phyloP scores from a whole-genome alignment of 2,329 filamentous ascomycete species.

The Plenodomus tracheiphilus region DNA sequence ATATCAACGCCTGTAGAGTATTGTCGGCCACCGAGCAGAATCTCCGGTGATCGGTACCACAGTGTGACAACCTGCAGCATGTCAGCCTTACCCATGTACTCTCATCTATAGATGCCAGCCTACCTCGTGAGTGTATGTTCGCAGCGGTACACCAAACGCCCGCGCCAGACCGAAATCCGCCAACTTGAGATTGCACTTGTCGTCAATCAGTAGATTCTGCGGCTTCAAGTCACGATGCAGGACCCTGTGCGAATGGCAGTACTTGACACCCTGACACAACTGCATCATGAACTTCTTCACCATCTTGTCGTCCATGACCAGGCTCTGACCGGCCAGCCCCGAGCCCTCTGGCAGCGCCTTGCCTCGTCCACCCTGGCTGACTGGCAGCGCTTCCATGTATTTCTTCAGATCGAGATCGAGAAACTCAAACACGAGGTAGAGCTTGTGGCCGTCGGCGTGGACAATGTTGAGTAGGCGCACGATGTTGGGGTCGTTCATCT shows the following conservation, averaged over 20 bases:
- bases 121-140: constrained; percentile 90
- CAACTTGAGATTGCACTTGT: constrained; percentile 85
- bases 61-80: constrained; percentile 74
- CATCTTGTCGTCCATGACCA: constrained; percentile 77
- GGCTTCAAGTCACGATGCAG: constrained; percentile 89
- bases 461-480: constrained; percentile 89
- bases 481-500: constrained; percentile 91
- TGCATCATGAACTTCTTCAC: constrained; percentile 94
- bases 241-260: constrained; percentile 87
- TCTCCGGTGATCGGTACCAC: constrained; percentile 91
- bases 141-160: constrained; percentile 86
- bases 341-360: constrained; percentile 82
- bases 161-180: constrained; percentile 88
- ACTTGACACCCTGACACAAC: constrained; percentile 79
- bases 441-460: constrained; percentile 90
- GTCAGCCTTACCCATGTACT: constrained; percentile 13
- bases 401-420: constrained; percentile 92
- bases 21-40: constrained; percentile 85
- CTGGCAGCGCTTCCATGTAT: constrained; percentile 90
- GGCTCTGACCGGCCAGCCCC: constrained; percentile 62
- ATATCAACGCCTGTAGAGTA: constrained; percentile 95
- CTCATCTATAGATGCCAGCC: neutral
- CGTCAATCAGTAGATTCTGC: constrained; percentile 85
- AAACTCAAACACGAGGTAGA: constrained; percentile 91
- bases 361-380: constrained; percentile 80